Evolutionary conservation across 73 alveolate genomes (phyloP).

Genomic region (Symbiodinium pilosum): DNA sequence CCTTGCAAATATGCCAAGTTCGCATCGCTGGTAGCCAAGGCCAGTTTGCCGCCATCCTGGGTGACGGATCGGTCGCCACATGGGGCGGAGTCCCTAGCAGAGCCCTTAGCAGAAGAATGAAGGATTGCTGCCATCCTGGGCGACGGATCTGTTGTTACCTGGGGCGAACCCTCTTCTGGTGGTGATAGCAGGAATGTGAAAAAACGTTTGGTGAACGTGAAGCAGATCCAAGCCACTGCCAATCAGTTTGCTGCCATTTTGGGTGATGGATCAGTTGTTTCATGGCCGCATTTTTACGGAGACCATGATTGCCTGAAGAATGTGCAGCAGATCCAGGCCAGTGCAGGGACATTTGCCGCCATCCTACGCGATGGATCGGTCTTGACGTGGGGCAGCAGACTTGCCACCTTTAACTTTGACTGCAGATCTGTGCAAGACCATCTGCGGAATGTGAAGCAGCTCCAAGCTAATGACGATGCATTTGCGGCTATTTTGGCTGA

Average conservation of each 20-base stretch:
- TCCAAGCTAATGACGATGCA: not conserved
- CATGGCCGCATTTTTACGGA: constrained; percentile 17
- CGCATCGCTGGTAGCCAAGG: not conserved
- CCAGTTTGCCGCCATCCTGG: not conserved
- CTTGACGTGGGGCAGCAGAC: not conserved
- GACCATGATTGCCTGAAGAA: constrained; percentile 16
- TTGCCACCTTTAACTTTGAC: not conserved
- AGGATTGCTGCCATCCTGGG: not conserved
- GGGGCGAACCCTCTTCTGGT: too few species aligned
- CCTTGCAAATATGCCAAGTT: not conserved
- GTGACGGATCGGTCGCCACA: not conserved
- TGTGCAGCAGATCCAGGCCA: constrained; percentile 19
- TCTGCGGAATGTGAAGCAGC: not conserved
- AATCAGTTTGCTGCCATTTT: not conserved
- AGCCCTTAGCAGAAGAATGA: not conserved
- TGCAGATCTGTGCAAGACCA: not conserved
- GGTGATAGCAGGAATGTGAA: not conserved
- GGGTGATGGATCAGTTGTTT: not conserved
- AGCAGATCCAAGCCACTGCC: not conserved
- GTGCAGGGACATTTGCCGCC: constrained; percentile 30
- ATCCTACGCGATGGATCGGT: constrained; percentile 52
- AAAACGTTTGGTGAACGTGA: not conserved
- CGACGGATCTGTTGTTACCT: not conserved
- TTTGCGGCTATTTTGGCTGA: not conserved
- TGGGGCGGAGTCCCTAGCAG: not conserved